These are phyloP conservation scores for Macrophomina pseudophaseolina DNA, from an alignment of 2,329 filamentous ascomycete genomes.

Conservation along the genomic window DNA sequence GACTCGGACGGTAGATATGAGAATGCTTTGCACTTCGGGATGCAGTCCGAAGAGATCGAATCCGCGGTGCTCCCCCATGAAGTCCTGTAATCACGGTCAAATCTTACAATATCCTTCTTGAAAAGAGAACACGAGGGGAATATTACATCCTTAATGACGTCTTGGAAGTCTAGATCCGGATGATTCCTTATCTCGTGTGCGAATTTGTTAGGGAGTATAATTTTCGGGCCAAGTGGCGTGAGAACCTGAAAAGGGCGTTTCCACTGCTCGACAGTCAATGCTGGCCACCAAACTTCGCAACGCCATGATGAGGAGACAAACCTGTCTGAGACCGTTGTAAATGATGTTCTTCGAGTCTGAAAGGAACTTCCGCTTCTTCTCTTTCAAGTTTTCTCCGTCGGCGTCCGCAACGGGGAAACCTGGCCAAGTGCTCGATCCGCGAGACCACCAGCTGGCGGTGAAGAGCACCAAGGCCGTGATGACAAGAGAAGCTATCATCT, in stretches of 20 bases:
- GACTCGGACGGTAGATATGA: neutral
- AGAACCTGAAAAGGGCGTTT: neutral
- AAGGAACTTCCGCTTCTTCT: no score
- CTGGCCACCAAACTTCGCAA: no score
- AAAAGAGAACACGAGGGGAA: neutral
- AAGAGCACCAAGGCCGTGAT: neutral
- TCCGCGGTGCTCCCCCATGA: neutral
- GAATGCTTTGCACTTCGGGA: neutral
- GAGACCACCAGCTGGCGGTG: neutral
- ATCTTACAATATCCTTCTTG: neutral
- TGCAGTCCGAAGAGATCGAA: neutral
- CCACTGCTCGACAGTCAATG: neutral
- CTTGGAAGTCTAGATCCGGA: neutral
- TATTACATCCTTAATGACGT: neutral
- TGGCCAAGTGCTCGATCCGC: neutral
- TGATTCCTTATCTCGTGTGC: neutral
- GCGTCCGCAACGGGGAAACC: neutral
- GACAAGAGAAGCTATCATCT: neutral
- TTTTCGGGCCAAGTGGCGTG: neutral
- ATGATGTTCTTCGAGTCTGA: no score
- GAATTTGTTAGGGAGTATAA: neutral
- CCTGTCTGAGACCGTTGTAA: no score
- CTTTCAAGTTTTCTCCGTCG: no score
- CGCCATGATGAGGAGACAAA: no score
- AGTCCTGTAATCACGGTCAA: neutral